These are phyloP conservation scores for Elasticomyces elasticus DNA, from an alignment of 495 filamentous ascomycete species.

Conservation along the genomic window DNA sequence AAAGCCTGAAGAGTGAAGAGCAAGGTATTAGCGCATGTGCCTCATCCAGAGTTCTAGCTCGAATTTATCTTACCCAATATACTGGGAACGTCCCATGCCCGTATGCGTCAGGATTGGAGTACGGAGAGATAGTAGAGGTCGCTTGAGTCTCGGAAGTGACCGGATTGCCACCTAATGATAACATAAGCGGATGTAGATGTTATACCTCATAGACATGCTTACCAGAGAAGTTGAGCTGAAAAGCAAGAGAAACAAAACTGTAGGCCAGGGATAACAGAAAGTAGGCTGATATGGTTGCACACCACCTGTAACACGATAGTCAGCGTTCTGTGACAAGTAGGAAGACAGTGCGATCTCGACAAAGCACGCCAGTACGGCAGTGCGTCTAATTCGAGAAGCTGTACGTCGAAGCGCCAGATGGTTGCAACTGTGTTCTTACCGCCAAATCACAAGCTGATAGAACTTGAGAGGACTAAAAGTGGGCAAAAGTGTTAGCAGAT, in stretches of 20 bases:
- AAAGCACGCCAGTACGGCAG: no score
- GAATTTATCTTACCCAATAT: slow-evolving; percentile 53
- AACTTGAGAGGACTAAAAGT: slow-evolving; percentile 54
- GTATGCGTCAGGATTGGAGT: slow-evolving; percentile 45
- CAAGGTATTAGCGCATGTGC: no score
- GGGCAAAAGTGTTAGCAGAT: no score
- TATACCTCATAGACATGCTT: no score
- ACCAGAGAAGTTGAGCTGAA: slow-evolving; percentile 52
- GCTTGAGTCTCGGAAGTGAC: slow-evolving; percentile 31
- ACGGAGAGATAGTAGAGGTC: slow-evolving; percentile 37
- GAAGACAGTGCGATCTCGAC: no score
- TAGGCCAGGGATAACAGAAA: slow-evolving; percentile 59
- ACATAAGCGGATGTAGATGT: no score
- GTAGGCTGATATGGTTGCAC: slow-evolving; percentile 52
- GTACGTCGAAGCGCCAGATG: no score
- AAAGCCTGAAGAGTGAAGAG: no score
- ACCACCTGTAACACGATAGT: no score
- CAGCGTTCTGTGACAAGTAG: no score
- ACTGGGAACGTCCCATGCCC: slow-evolving; percentile 52
- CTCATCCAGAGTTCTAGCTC: not conserved
- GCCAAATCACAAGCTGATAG: slow-evolving; percentile 52
- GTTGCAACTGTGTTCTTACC: no score
- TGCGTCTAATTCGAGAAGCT: no score
- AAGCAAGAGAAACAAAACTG: slow-evolving; percentile 55
- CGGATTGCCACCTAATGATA: slow-evolving; percentile 17